phyloP scores from a whole-genome alignment of 768 basidiomycete genomes.

The Mycena latifolia region DNA sequence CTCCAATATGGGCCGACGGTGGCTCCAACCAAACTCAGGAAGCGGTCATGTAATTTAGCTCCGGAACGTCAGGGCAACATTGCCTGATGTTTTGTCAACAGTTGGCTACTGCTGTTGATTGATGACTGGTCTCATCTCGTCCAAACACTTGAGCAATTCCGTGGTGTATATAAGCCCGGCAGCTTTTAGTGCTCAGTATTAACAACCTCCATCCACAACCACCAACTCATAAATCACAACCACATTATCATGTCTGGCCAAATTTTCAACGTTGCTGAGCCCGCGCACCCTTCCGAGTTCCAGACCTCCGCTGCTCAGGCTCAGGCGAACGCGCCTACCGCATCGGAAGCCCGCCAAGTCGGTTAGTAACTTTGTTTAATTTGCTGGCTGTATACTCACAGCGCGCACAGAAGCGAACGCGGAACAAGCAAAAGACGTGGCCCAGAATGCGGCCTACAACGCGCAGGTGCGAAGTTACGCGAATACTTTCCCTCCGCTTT shows the following conservation, averaged over 20 bases:
- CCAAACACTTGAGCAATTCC: no score
- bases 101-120: no score
- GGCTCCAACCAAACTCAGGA: no score
- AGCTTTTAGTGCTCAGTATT: no score
- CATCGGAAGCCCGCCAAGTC: constrained; percentile 55
- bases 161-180: constrained; percentile 14
- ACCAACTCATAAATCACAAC: constrained; percentile 8
- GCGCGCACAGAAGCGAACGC: constrained; percentile 53
- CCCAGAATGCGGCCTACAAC: constrained; percentile 62
- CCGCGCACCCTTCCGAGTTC: constrained; percentile 47
- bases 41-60: no score
- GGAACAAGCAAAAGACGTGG: constrained; percentile 57
- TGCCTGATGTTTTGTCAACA: no score
- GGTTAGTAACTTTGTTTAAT: constrained; percentile 34
- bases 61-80: no score
- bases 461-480: constrained; percentile 48
- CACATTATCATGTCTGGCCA: constrained; percentile 45
- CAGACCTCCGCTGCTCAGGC: constrained; percentile 70
- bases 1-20: no score
- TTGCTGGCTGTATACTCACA: background rate
- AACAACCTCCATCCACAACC: no score
- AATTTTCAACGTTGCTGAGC: constrained; percentile 55
- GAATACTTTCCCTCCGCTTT: no score
- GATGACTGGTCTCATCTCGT: no score
- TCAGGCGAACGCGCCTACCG: constrained; percentile 60